Evolutionary conservation across 805 yeast species (phyloP).

Genomic region (Lipomyces lipofer): DNA sequence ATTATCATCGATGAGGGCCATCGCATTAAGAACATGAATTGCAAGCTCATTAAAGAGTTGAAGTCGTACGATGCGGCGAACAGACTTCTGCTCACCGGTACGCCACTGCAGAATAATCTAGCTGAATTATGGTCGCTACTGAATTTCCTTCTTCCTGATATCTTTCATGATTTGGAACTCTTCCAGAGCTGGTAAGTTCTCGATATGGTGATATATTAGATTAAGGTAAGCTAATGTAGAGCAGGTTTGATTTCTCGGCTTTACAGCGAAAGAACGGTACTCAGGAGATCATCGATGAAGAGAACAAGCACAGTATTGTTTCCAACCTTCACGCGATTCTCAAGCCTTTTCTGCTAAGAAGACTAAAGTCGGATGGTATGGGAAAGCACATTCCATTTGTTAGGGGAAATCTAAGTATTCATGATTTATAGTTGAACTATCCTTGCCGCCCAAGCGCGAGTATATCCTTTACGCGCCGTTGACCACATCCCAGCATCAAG

Average conservation of each 20-base stretch:
- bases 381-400: neutral
- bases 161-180: constrained; percentile 83
- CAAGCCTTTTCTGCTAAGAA: constrained; percentile 81
- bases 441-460: constrained; percentile 86
- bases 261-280: constrained; percentile 45
- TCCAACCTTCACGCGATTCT: constrained; percentile 81
- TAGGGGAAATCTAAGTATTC: neutral
- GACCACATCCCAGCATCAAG: constrained; percentile 59
- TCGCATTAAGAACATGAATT: constrained; percentile 79
- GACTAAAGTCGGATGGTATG: constrained; percentile 63
- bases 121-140: constrained; percentile 89
- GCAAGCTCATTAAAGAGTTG: constrained; percentile 69
- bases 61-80: constrained; percentile 63
- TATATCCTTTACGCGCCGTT: constrained; percentile 75
- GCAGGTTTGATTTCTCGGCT: constrained; percentile 81
- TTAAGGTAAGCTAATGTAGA: constrained; percentile 84
- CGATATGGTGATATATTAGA: constrained; percentile 90
- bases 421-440: constrained; percentile 50
- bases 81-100: constrained; percentile 85
- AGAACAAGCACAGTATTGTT: constrained; percentile 61
- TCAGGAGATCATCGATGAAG: constrained; percentile 55
- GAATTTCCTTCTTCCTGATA: constrained; percentile 89
- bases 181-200: constrained; percentile 94
- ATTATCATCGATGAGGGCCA: constrained; percentile 96
- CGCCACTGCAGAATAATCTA: constrained; percentile 90